Conservation (phyloP, 768 basidiomycete species). For the Pleurotus djamor region DNA sequence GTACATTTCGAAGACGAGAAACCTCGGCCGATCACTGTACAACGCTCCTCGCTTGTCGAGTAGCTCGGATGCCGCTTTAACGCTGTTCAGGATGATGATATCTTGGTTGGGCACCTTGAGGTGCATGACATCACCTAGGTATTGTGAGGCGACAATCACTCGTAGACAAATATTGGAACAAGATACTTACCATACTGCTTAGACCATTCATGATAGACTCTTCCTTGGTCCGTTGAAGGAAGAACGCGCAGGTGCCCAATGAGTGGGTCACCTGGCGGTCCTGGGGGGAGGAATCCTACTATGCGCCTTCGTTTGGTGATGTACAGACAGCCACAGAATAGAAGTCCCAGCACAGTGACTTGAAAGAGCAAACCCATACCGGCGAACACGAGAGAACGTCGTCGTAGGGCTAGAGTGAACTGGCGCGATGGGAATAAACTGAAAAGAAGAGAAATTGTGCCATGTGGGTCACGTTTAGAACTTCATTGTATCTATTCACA, state of each 20-base stretch:
- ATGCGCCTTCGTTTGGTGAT: too few species aligned
- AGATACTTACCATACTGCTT: slow-evolving; percentile 27
- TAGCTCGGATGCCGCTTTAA: slow-evolving; percentile 22
- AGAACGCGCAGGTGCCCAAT: slow-evolving; percentile 33
- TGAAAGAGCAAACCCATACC: too few species aligned
- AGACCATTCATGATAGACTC: slow-evolving; percentile 25
- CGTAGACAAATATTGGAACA: not conserved
- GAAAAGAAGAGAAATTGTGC: too few species aligned
- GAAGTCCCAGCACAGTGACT: too few species aligned
- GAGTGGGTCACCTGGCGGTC: slow-evolving; percentile 33
- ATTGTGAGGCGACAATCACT: not conserved
- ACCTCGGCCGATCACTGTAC: slow-evolving; percentile 21
- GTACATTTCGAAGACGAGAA: slow-evolving; percentile 16
- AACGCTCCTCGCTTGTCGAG: slow-evolving; percentile 22
- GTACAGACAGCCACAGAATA: too few species aligned
- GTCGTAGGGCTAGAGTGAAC: too few species aligned
- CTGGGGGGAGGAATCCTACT: slow-evolving; percentile 21
- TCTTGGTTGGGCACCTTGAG: slow-evolving; percentile 20
- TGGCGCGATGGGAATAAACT: too few species aligned
- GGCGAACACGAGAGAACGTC: too few species aligned
- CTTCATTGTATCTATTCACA: too few species aligned
- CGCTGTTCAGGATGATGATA: slow-evolving; percentile 20
- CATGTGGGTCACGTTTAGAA: too few species aligned
- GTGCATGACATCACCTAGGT: slow-evolving; percentile 21
- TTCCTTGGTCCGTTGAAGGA: slow-evolving; percentile 21